Conservation (phyloP, 2,329 filamentous ascomycete genomes). For the Colletotrichum karsti region DNA sequence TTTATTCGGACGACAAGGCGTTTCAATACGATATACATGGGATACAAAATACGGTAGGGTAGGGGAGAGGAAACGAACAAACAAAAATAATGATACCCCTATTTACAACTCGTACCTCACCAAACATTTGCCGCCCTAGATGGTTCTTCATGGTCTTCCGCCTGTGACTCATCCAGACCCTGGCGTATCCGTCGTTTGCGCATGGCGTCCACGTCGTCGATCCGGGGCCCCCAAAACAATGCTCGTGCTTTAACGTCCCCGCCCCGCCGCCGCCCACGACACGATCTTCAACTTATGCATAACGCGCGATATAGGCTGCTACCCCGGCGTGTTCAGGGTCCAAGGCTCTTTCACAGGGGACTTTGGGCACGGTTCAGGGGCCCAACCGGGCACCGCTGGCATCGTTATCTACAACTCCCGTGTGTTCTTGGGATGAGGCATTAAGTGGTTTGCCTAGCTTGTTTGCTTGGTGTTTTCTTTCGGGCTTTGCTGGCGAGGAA, state of each 20-base stretch:
- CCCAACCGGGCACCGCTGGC: too few relatives aligned
- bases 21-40: background rate
- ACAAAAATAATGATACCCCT: conserved; percentile 25
- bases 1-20: conserved; percentile 8
- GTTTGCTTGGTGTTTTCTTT: too few relatives aligned
- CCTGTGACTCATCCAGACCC: background rate
- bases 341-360: too few relatives aligned
- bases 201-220: background rate
- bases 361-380: too few relatives aligned
- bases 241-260: background rate
- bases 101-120: background rate
- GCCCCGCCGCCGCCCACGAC: background rate
- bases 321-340: background rate
- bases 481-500: too few relatives aligned
- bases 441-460: too few relatives aligned
- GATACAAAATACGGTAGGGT: background rate
- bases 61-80: conserved; percentile 11
- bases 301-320: background rate
- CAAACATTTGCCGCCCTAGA: too few relatives aligned
- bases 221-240: background rate
- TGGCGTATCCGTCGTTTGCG: background rate
- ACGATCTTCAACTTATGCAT: background rate
- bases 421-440: too few relatives aligned
- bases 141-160: too few relatives aligned
- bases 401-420: too few relatives aligned